These are phyloP conservation scores for Fusarium sp. DNA, from an alignment of 2,329 filamentous ascomycete species.

Conservation along the genomic window DNA sequence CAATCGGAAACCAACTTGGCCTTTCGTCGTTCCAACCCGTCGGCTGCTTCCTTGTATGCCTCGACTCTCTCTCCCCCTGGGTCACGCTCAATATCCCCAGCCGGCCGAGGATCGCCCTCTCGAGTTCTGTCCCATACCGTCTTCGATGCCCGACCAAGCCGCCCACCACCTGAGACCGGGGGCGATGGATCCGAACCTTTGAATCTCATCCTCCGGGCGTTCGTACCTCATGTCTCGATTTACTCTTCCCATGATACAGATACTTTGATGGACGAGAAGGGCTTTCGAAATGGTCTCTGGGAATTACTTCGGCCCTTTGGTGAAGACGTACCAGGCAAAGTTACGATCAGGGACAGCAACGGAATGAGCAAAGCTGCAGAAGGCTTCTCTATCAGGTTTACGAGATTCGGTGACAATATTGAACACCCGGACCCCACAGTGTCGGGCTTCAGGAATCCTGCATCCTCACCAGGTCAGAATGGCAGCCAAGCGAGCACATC, in stretches of 20 bases:
- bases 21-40: constrained; percentile 64
- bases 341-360: constrained; percentile 89
- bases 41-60: constrained; percentile 69
- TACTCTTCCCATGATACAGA: constrained; percentile 90
- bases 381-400: constrained; percentile 90
- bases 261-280: constrained; percentile 81
- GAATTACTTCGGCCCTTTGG: constrained; percentile 91
- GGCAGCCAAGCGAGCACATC: constrained; percentile 42
- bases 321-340: constrained; percentile 85
- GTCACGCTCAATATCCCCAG: constrained; percentile 74
- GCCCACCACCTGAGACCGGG: constrained; percentile 55
- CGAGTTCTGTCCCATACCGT: constrained; percentile 66
- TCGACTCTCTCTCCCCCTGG: constrained; percentile 74
- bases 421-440: constrained; percentile 58
- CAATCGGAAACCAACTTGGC: constrained; percentile 64
- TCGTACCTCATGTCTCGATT: constrained; percentile 88
- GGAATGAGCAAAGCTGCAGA: constrained; percentile 85
- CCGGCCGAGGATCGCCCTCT: constrained; percentile 67
- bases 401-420: constrained; percentile 70
- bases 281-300: constrained; percentile 82
- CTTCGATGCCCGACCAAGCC: constrained; percentile 58
- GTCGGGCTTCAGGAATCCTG: constrained; percentile 41
- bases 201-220: constrained; percentile 80
- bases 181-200: constrained; percentile 63
- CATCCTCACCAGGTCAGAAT: constrained; percentile 51